Conservation (phyloP, 176 grass and related monocot species). For the Hyparrhenia diplandra region DNA sequence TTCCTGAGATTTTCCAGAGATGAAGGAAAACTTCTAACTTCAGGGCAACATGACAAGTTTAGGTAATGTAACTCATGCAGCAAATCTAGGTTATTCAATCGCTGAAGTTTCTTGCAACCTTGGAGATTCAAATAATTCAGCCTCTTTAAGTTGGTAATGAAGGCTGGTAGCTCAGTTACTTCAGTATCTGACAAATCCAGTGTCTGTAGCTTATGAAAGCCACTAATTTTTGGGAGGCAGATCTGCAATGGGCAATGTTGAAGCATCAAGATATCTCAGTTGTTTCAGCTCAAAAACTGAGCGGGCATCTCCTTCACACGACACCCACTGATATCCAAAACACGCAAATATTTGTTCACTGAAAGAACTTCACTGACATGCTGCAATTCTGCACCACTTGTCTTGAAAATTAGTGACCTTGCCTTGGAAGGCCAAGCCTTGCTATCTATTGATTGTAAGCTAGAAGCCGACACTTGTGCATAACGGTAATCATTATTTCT, state of each 20-base stretch:
- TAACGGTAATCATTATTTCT: conserved; percentile 46
- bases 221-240: conserved; percentile 32
- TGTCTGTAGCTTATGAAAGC: conserved; percentile 42
- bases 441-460: conserved; percentile 30
- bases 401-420: conserved; percentile 43
- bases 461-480: conserved; percentile 34
- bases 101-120: conserved; percentile 47
- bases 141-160: conserved; percentile 31
- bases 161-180: conserved; percentile 35
- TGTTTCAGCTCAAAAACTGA: conserved; percentile 51
- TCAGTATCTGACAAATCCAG: conserved; percentile 54
- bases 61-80: conserved; percentile 36
- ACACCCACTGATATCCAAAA: conserved; percentile 46
- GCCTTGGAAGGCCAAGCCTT: conserved; percentile 47
- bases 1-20: conserved; percentile 34
- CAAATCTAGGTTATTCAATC: conserved; percentile 28
- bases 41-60: conserved; percentile 35
- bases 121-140: conserved; percentile 62
- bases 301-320: conserved; percentile 32
- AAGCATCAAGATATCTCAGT: conserved; percentile 57
- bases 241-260: conserved; percentile 33
- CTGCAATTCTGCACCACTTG: conserved; percentile 1
- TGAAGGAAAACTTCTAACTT: conserved; percentile 37
- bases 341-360: conserved; percentile 42
- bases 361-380: conserved; percentile 41